Base-by-base conservation (phyloP, 768 basidiomycete species). In the Lactarius sanguifluus region DNA sequence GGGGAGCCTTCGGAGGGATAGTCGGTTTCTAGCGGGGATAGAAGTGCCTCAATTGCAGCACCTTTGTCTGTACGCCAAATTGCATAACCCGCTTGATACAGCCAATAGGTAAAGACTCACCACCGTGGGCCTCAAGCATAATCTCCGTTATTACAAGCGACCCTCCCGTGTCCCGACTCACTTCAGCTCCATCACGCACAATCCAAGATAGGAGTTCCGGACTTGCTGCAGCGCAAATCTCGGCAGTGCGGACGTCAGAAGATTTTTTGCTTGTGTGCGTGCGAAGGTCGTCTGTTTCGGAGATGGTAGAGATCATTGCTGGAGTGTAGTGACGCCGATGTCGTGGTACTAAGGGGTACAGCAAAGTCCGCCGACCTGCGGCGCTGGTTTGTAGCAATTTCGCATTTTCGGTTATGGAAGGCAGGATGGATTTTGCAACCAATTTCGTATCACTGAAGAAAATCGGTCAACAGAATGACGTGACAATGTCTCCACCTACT, bases 251-350 rank as follows among this genome's bases (percentile, higher is more conserved):
- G 9, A 85, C 75, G 28, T 77, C 78, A 1, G 79, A 75, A 66
- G 87, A 85, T 76, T 97, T 97, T 76, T 98, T 97, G 74, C 92
- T 94, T 36, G 94, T 96, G 68, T 81, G 80, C 12, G 84, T 81
- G 1, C 89, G 83, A 36, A 84, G 77, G 2, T 75, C 73, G 72
- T 95, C 94, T 0, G 89, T 95, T 75, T 90, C 90, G 4, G 88
- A 86, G 0, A 97, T 79, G 2, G 82, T 76, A 0, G 81, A 76
- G 40, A 93, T 89, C 72, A 91, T 87, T 0, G 91, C 85, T 1
- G 94, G 93, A 1, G 92, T 94, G 73, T 94, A 96, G 75, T 96
- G 91, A 60, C 92, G 84, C 38, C 87, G 82, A n/a, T 86, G 87
- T 7, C 94, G 88, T 2, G 94, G 94, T 1, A 88, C 82, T 57